A percentile compares a stretch with the other conserved stretches of the same genome.
Evolutionary conservation across 371 early-diverging fungal genomes (phyloP).

Genomic region (Mortierella polycephala): DNA sequence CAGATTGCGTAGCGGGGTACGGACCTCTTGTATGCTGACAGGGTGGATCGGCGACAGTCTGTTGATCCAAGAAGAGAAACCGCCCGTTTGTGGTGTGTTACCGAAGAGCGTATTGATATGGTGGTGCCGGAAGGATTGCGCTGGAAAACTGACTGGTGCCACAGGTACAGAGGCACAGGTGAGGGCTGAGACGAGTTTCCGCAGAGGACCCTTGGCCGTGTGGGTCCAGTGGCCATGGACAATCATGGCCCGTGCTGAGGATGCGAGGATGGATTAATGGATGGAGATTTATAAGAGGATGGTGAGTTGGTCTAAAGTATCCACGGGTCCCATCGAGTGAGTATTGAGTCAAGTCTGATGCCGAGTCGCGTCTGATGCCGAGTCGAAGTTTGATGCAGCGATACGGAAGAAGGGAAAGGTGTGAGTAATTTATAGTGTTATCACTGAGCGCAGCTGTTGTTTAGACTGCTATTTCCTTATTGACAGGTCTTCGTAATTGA

Average conservation of each 20-base stretch:
- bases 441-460: no score
- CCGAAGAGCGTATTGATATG: background rate
- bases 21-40: constrained; percentile 7
- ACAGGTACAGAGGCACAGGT: background rate
- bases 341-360: no score
- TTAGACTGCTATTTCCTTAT: no score
- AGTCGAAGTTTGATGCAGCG: no score
- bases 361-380: no score
- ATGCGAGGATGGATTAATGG: background rate
- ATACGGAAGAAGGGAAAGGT: no score
- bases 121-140: background rate
- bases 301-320: no score
- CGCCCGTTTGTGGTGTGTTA: background rate
- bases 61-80: background rate
- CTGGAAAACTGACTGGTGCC: background rate
- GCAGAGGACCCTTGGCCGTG: constrained; percentile 17
- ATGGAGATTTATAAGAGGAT: background rate
- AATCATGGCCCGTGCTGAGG: constrained; percentile 12
- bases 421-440: no score
- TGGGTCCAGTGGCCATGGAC: constrained; percentile 16
- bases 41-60: constrained; percentile 7
- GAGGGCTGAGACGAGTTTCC: constrained; percentile 17
- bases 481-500: no score
- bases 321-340: no score
- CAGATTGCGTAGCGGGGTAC: background rate